These are phyloP conservation scores for Solanum sejunctum DNA, from an alignment of 257 asterid species.

Conservation along the genomic window DNA sequence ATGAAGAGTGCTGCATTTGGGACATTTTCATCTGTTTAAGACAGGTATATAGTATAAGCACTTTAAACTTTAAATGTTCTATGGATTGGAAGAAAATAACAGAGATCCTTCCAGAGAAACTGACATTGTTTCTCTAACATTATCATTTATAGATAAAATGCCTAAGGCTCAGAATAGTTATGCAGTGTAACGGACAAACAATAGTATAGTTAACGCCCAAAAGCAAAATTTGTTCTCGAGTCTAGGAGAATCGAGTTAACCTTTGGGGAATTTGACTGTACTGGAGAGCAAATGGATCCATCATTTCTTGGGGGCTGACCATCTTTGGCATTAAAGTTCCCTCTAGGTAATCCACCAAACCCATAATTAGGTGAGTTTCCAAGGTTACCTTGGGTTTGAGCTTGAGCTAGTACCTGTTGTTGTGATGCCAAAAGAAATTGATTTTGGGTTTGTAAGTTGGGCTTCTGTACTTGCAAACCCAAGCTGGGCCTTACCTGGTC, in stretches of 20 bases:
- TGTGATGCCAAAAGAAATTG: conserved; percentile 5
- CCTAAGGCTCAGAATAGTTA: not conserved
- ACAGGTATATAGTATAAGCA: not conserved
- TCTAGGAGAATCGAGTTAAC: conserved; percentile 18
- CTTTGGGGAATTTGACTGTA: conserved; percentile 92
- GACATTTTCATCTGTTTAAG: conserved; percentile 34
- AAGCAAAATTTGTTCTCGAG: not conserved
- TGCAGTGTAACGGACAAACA: not conserved
- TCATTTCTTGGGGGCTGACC: conserved; percentile 91
- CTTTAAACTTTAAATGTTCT: not conserved
- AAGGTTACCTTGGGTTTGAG: conserved; percentile 83
- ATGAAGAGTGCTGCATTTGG: conserved; percentile 43
- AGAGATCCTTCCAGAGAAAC: not conserved
- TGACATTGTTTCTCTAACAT: not conserved
- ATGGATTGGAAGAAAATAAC: not conserved
- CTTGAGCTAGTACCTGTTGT: conserved; percentile 61
- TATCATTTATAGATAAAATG: not conserved
- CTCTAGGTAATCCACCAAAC: conserved; percentile 81
- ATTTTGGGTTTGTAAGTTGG: conserved; percentile 67
- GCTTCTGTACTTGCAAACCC: conserved; percentile 75
- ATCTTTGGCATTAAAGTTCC: conserved; percentile 67
- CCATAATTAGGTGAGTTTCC: conserved; percentile 63
- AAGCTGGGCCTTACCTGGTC: not conserved
- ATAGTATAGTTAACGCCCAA: not conserved
- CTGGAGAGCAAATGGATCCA: conserved; percentile 93